A percentile compares a stretch with the other conserved stretches of the same genome.
phyloP scores from a whole-genome alignment of 1,139 yeast genomes.

The Schwanniomyces etchellsii region DNA sequence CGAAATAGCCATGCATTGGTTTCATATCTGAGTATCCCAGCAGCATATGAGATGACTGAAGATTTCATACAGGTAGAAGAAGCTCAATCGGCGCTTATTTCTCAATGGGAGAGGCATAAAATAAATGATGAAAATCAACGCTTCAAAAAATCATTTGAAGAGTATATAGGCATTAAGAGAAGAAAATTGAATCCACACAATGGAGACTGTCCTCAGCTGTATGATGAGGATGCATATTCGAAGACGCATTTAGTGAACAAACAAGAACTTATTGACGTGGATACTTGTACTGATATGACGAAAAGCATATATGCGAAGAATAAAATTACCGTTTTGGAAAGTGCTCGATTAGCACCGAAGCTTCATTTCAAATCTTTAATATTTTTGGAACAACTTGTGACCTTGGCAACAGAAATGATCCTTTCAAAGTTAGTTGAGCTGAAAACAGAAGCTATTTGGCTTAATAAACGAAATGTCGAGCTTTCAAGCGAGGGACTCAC shows the following conservation, averaged over 20 bases:
- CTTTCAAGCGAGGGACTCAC: slow-evolving; percentile 2
- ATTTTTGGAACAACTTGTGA: slow-evolving; percentile 8
- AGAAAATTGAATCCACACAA: background rate
- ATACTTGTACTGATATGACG: slow-evolving; percentile 5
- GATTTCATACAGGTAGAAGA: slow-evolving; percentile 45
- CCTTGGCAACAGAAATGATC: slow-evolving; percentile 4
- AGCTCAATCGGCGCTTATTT: slow-evolving; percentile 26
- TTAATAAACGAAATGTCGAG: slow-evolving; percentile 4
- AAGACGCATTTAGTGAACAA: background rate
- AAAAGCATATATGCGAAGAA: slow-evolving; percentile 6
- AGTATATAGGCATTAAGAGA: slow-evolving; percentile 3
- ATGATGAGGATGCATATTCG: slow-evolving; percentile 1
- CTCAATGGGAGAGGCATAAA: slow-evolving; percentile 13
- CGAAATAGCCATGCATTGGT: slow-evolving; percentile 3
- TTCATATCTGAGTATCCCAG: slow-evolving; percentile 25
- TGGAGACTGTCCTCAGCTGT: slow-evolving; percentile 1
- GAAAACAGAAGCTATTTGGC: slow-evolving; percentile 5
- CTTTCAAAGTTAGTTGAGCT: slow-evolving; percentile 6
- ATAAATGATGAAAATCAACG: slow-evolving; percentile 12
- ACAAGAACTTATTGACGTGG: slow-evolving; percentile 5
- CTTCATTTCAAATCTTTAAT: slow-evolving; percentile 9
- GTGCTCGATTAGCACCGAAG: slow-evolving; percentile 6
- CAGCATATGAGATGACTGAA: slow-evolving; percentile 49
- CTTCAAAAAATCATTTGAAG: slow-evolving; percentile 5
- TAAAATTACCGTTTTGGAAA: slow-evolving; percentile 5